Conservation (phyloP, 208 protist species). For the Vickermania ingenoplastis region DNA sequence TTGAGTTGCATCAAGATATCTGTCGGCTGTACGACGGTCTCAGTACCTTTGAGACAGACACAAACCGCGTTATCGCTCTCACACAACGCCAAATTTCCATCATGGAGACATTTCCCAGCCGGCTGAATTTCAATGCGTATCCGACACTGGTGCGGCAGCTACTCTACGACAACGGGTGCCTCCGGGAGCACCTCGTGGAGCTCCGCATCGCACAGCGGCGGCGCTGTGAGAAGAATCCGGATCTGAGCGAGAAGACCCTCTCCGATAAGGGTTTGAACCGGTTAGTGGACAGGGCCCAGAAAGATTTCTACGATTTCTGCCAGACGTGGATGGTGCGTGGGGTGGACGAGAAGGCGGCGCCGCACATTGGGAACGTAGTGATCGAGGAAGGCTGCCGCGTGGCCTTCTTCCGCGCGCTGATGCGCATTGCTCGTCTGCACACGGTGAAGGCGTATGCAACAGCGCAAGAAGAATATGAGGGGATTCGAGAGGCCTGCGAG, state of each 20-base stretch:
- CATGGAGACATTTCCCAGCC: conserved; percentile 50
- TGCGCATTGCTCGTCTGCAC: conserved; percentile 63
- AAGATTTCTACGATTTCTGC: conserved; percentile 64
- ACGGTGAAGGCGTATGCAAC: conserved; percentile 23
- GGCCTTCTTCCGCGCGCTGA: conserved; percentile 70
- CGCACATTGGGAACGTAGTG: conserved; percentile 12
- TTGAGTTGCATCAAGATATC: conserved; percentile 65
- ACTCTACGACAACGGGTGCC: conserved; percentile 69
- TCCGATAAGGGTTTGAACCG: conserved; percentile 60
- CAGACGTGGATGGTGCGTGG: conserved; percentile 63
- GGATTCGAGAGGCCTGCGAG: conserved; percentile 29
- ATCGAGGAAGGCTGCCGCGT: conserved; percentile 60
- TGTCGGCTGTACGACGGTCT: conserved; percentile 49
- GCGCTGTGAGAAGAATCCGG: conserved; percentile 5
- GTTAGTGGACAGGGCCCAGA: conserved; percentile 34
- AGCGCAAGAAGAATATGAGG: conserved; percentile 75
- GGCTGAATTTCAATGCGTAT: conserved; percentile 87
- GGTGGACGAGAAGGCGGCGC: conserved; percentile 28
- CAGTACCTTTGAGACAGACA: conserved; percentile 50
- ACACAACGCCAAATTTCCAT: conserved; percentile 51
- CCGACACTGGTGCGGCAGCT: conserved; percentile 69
- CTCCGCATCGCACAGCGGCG: conserved; percentile 59
- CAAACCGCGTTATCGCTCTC: conserved; percentile 61
- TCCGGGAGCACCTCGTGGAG: conserved; percentile 59
- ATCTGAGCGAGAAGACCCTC: conserved; percentile 51